phyloP scores from a whole-genome alignment of 805 yeast genomes.

The Debaryomyces castellii region DNA sequence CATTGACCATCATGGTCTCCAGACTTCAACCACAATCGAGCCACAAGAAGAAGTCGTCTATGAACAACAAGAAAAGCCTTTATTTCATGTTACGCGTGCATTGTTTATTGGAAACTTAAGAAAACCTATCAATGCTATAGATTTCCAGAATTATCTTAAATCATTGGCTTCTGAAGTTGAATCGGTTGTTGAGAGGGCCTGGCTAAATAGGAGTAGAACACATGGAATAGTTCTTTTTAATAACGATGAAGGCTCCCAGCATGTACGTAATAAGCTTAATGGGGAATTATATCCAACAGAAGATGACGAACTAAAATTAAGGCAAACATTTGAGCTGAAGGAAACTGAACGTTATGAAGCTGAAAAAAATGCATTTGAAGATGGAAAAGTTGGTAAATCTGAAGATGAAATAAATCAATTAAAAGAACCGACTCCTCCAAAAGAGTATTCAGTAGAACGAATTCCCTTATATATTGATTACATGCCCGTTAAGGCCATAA shows the following conservation, averaged over 20 bases:
- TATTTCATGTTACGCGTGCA: constrained; percentile 42
- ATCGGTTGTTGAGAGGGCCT: constrained; percentile 37
- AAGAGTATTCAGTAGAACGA: constrained; percentile 15
- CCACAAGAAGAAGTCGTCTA: constrained; percentile 33
- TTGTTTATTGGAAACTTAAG: constrained; percentile 44
- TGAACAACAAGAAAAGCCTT: constrained; percentile 27
- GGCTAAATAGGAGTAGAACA: constrained; percentile 42
- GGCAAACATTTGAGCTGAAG: constrained; percentile 13
- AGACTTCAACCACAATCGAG: constrained; percentile 10
- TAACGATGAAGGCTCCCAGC: constrained; percentile 39
- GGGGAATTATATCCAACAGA: constrained; percentile 33
- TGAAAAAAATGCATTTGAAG: constrained; percentile 14
- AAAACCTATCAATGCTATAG: constrained; percentile 35
- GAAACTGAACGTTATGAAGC: constrained; percentile 21
- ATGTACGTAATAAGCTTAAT: constrained; percentile 31
- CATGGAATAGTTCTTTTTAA: constrained; percentile 44
- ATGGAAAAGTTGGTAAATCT: constrained; percentile 2
- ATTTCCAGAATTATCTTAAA: constrained; percentile 36
- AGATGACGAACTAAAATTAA: constrained; percentile 21
- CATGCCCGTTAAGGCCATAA: constrained; percentile 45
- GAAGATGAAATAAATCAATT: constrained; percentile 7
- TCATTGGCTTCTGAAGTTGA: constrained; percentile 22
- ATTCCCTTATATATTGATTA: constrained; percentile 39
- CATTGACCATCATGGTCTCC: constrained; percentile 19
- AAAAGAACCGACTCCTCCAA: constrained; percentile 16